Base-by-base conservation (phyloP, 2,329 filamentous ascomycete genomes). In the Periconia digitata region DNA sequence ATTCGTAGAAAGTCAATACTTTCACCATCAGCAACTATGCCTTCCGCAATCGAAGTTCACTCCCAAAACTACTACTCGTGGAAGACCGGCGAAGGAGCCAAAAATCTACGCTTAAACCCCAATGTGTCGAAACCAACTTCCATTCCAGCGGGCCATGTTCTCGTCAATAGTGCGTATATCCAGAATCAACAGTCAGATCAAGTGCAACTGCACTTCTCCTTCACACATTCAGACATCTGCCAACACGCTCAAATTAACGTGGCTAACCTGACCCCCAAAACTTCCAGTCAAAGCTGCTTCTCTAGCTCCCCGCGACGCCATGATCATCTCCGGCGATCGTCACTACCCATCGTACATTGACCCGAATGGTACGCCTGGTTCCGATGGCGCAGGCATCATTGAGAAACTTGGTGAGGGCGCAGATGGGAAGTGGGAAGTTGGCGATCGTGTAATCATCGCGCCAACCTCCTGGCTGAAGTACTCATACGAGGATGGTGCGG, bases 251-350 rank as follows among this genome's bases (percentile, higher is more conserved):
- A n/a, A n/a, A n/a, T n/a, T n/a, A n/a, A n/a, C n/a, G n/a, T n/a
- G n/a, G n/a, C n/a, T n/a, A n/a, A n/a, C n/a, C n/a, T n/a, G n/a
- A n/a, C n/a, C n/a, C n/a, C n/a, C n/a, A n/a, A n/a, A n/a, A n/a
- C n/a, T n/a, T n/a, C n/a, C n/a, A n/a, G n/a, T 56, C 32, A 23
- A 42, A 20, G 54, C 54, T 17, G 54, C 51, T 6, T 48, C 54
- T 5, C 39, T 56, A 1, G 53, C 54, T 23, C 43, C 51, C 3
- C 18, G 54, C 6, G 54, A 56, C 36, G 39, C 47, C 34, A 56
- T 56, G 53, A 42, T 49, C 17, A 27, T 50, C 16, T 47, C 43
- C 2, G 46, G 46, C 13, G 36, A 53, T 22, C 43, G 22, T 7
- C 24, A 34, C 21, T 50, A 50, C 16, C 35, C 50, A 43, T 32